These are phyloP conservation scores for Geosmithia flava DNA, from an alignment of 2,329 filamentous ascomycete species.

Conservation along the genomic window DNA sequence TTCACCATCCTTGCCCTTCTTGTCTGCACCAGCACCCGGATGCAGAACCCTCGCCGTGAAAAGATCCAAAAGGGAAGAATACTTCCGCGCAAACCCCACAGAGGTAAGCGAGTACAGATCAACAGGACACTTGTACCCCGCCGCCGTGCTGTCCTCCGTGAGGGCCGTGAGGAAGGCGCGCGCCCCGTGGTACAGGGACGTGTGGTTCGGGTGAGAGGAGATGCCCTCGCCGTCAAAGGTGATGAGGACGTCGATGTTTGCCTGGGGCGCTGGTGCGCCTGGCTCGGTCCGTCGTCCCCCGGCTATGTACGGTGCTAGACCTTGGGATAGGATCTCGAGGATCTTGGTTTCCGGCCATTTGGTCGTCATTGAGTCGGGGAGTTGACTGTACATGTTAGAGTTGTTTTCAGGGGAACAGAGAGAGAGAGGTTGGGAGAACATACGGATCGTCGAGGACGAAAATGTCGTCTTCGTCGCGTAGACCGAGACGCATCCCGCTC, in stretches of 20 bases:
- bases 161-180: constrained; percentile 57
- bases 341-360: constrained; percentile 65
- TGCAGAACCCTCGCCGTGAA: constrained; percentile 44
- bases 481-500: constrained; percentile 64
- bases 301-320: constrained; percentile 58
- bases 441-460: constrained; percentile 73
- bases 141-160: constrained; percentile 50
- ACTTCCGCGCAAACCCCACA: constrained; percentile 67
- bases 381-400: not conserved
- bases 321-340: constrained; percentile 53
- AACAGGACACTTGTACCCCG: constrained; percentile 49
- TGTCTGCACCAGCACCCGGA: constrained; percentile 26
- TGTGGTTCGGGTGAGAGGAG: constrained; percentile 87
- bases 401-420: constrained; percentile 1
- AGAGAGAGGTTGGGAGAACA: constrained; percentile 8
- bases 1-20: no score
- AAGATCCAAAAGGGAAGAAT: constrained; percentile 63
- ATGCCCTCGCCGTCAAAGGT: constrained; percentile 82
- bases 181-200: constrained; percentile 75
- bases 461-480: constrained; percentile 65
- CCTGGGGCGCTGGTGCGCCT: constrained; percentile 11
- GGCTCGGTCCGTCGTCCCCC: constrained; percentile 11
- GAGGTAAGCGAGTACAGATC: constrained; percentile 76
- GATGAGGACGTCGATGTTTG: constrained; percentile 66
- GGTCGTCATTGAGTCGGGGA: constrained; percentile 80